Evolutionary conservation across 2,329 filamentous ascomycete genomes (phyloP), one percentile per base, ranked within the genome.

Genomic region (Pezicula rhizophila): DNA sequence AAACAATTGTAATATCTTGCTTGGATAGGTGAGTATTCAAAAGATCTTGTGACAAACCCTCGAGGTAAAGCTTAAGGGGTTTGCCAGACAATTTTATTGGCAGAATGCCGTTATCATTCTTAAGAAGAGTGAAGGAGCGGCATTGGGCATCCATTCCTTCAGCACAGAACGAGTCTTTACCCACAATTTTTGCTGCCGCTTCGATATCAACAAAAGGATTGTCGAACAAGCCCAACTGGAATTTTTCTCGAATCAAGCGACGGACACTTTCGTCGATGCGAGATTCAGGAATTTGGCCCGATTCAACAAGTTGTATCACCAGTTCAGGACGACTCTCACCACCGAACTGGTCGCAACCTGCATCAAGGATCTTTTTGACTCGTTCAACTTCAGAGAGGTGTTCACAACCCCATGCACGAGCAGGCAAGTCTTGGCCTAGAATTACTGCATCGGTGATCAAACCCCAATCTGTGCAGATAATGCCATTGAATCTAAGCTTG

Each of bases 381-480:
- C 73, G 64, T 50, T 77, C 63, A 1, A 70, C 55, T 48, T 67
- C 70, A 17, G 57, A 70, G 2, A 74, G 59, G 45, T 69, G 58
- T 52, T 78, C 74, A 1, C 72, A 66, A 1, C 75, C 76, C 74
- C 76, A 79, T 2, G 71, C 71, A 10, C 73, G 68, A 0, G 73
- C 72, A 0, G 70, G 70, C 68, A 74, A 70, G 31, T 70, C 61
- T 54, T 75, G 68, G 2, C 71, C 73, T 0, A 54, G 25, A 26
- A 76, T 70, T 1, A 60, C 50, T 0, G 58, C 57, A 41, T 76
- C 71, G 0, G 75, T 78, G 18, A 78, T 66, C 3, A 79, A 64
- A 1, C 74, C 73, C 76, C 76, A 78, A 51, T 78, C 76, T 0
- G 71, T 75, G 2, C 71, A 65, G 0, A 78, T 67, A n/a, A 78